Percentiles rank a stretch among this genome's conserved stretches.
Conservation (phyloP, 495 filamentous ascomycete genomes). For the Neurospora sp. region DNA sequence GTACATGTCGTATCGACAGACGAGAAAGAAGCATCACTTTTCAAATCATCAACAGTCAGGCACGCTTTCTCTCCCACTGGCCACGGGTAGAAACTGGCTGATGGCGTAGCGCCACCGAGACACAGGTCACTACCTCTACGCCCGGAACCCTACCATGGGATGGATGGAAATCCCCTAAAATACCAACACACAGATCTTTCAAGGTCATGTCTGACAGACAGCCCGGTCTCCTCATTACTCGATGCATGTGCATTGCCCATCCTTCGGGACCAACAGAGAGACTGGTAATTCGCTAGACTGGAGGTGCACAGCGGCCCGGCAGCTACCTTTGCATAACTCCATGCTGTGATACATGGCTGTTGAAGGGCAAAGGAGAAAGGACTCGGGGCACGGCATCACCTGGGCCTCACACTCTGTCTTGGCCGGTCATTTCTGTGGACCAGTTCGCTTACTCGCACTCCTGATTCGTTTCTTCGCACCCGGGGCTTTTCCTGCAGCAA, state of each 20-base stretch:
- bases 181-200: neutral
- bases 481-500: neutral
- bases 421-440: neutral
- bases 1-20: neutral
- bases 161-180: too few relatives aligned
- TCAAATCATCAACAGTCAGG: neutral
- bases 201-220: neutral
- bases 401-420: neutral
- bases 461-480: constrained; percentile 19
- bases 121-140: neutral
- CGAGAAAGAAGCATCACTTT: neutral
- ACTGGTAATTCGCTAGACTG: neutral
- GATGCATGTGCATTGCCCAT: neutral
- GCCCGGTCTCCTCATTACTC: neutral
- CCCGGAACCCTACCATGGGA: too few relatives aligned
- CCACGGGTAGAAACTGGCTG: neutral
- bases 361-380: neutral
- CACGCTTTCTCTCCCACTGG: neutral
- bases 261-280: neutral
- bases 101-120: neutral
- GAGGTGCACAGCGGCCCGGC: neutral
- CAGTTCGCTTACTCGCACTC: constrained; percentile 18
- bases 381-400: neutral
- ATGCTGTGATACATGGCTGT: neutral
- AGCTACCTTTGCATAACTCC: neutral